phyloP scores from a whole-genome alignment of 2,329 filamentous ascomycete genomes.

The Beauveria australis region DNA sequence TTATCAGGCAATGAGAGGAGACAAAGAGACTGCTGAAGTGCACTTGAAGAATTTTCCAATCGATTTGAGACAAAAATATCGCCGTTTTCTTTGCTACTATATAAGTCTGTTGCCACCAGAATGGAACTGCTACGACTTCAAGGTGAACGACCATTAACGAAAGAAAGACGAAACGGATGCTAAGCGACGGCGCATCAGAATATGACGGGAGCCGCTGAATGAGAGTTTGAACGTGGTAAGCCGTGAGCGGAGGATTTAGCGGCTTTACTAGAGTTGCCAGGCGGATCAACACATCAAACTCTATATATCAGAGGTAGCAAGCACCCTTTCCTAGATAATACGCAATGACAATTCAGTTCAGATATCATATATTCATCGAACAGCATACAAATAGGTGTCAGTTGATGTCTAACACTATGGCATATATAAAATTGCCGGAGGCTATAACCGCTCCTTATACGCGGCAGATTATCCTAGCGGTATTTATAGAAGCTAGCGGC shows the following conservation, averaged over 20 bases:
- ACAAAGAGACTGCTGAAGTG: background rate
- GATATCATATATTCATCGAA: background rate
- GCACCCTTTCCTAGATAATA: background rate
- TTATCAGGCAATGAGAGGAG: background rate
- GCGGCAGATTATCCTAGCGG: too few relatives aligned
- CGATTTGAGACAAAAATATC: background rate
- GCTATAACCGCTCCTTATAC: background rate
- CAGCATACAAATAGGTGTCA: background rate
- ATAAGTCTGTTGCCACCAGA: background rate
- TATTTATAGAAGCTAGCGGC: background rate
- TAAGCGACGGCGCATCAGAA: background rate
- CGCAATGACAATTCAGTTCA: background rate
- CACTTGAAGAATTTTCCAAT: background rate
- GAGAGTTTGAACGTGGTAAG: background rate
- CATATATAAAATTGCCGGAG: background rate
- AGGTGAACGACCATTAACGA: too few relatives aligned
- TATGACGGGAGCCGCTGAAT: background rate
- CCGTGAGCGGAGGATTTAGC: background rate
- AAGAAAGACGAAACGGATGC: background rate
- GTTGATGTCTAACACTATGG: background rate
- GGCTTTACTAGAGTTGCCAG: background rate
- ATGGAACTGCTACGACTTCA: background rate
- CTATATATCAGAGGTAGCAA: background rate
- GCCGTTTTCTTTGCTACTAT: background rate
- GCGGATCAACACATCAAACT: background rate